Evolutionary conservation across 306 rosid species (phyloP), one percentile per base, ranked within the genome.

Genomic region (Lupinus albus): DNA sequence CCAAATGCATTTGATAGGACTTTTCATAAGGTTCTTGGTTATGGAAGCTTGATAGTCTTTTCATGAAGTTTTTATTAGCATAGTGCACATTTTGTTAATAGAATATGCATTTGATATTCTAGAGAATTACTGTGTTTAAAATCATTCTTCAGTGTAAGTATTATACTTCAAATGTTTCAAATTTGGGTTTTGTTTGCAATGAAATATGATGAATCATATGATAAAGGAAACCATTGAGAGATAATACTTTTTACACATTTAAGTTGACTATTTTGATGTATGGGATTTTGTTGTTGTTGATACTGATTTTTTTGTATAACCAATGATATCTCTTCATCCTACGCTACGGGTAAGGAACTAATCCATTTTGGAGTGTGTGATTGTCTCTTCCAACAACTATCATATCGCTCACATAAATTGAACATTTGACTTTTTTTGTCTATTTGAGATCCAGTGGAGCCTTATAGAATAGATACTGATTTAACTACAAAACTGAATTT

Each of bases 401-500:
- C n/a, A n/a, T n/a, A n/a, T n/a, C n/a, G n/a, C n/a, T n/a, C n/a
- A n/a, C n/a, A n/a, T n/a, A n/a, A n/a, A n/a, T n/a, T n/a, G n/a
- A n/a, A n/a, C n/a, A n/a, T n/a, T n/a, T n/a, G n/a, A n/a, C n/a
- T n/a, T n/a, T n/a, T n/a, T n/a, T n/a, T n/a, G n/a, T n/a, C n/a
- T n/a, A n/a, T n/a, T n/a, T n/a, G n/a, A n/a, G n/a, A n/a, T n/a
- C n/a, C n/a, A n/a, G n/a, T n/a, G n/a, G n/a, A n/a, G n/a, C n/a
- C n/a, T n/a, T n/a, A n/a, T n/a, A n/a, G n/a, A n/a, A n/a, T n/a
- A 4, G 44, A 32, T 58, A 9, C 14, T 53, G 25, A 14, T 33
- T 63, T 64, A 39, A 59, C n/a, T 71, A 69, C 71, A 68, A 58
- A 50, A 67, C 28, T 8, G 38, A 32, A 33, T 68, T 72, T 78